Conservation (phyloP, 2,329 filamentous ascomycete species). For the Monilinia vaccinii-corymbosi region DNA sequence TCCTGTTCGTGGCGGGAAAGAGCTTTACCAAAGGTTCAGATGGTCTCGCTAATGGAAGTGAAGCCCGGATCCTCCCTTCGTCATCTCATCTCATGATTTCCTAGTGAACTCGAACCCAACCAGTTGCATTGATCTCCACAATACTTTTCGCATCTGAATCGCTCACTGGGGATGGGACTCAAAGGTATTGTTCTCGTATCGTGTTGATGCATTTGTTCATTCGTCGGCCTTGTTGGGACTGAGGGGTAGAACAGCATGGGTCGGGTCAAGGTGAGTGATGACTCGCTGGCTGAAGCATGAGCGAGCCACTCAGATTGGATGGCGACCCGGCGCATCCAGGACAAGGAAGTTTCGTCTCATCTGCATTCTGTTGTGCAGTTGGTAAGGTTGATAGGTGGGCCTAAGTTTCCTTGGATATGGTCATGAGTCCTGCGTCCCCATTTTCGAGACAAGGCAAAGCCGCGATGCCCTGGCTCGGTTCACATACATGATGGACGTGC, state of each 20-base stretch:
- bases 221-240: background rate
- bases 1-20: background rate
- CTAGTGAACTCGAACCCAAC: background rate
- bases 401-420: constrained; percentile 1
- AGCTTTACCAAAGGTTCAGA: background rate
- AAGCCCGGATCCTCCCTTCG: background rate
- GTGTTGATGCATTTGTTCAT: too few species aligned
- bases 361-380: background rate
- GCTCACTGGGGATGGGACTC: background rate
- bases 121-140: background rate
- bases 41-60: background rate
- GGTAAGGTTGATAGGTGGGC: constrained; percentile 5
- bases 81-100: background rate
- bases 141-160: background rate
- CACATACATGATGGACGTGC: constrained; percentile 1
- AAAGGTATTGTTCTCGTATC: too few species aligned
- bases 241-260: background rate
- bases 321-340: constrained; percentile 2
- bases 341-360: background rate
- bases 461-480: constrained; percentile 2
- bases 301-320: constrained; percentile 8
- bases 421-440: constrained; percentile 11
- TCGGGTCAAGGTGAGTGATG: background rate
- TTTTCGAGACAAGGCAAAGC: background rate
- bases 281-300: constrained; percentile 7